Percentiles rank a stretch among this genome's conserved stretches.
Evolutionary conservation across 805 yeast species (phyloP).

Genomic region (Isabelozyma pseudorhagii): DNA sequence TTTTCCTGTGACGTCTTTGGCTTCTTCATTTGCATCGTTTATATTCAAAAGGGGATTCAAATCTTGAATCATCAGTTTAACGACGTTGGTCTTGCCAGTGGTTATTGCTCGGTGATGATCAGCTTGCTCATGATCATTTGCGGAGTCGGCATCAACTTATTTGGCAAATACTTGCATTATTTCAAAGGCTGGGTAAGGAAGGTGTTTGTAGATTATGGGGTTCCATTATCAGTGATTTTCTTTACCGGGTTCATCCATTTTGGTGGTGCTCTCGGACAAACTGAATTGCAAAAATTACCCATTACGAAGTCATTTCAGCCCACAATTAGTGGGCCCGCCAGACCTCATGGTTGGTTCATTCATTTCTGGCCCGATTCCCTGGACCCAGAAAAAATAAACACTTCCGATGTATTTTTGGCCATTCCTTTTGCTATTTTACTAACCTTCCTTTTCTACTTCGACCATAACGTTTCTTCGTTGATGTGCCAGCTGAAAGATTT

Average conservation of each 20-base stretch:
- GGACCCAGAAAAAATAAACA: constrained; percentile 40
- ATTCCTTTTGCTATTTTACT: constrained; percentile 87
- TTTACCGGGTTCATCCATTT: constrained; percentile 93
- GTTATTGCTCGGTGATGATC: constrained; percentile 72
- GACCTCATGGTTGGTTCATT: constrained; percentile 72
- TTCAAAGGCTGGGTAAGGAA: constrained; percentile 61
- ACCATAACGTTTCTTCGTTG: constrained; percentile 89
- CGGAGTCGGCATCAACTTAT: constrained; percentile 59
- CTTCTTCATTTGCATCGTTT: constrained; percentile 80
- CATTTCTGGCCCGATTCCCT: constrained; percentile 62
- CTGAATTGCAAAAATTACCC: constrained; percentile 62
- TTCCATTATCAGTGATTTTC: constrained; percentile 78
- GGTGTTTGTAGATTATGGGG: constrained; percentile 79
- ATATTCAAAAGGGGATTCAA: constrained; percentile 87
- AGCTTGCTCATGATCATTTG: constrained; percentile 73
- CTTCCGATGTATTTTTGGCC: constrained; percentile 80
- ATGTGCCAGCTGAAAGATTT: constrained; percentile 86
- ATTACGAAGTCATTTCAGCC: constrained; percentile 74
- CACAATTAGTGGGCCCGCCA: constrained; percentile 37
- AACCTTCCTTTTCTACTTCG: constrained; percentile 86
- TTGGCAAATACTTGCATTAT: constrained; percentile 62
- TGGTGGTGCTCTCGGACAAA: constrained; percentile 67
- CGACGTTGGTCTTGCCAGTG: constrained; percentile 37
- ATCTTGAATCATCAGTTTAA: constrained; percentile 70
- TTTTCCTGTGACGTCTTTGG: constrained; percentile 95